phyloP scores from a whole-genome alignment of 768 basidiomycete genomes.

The Multifurca ochricompacta region DNA sequence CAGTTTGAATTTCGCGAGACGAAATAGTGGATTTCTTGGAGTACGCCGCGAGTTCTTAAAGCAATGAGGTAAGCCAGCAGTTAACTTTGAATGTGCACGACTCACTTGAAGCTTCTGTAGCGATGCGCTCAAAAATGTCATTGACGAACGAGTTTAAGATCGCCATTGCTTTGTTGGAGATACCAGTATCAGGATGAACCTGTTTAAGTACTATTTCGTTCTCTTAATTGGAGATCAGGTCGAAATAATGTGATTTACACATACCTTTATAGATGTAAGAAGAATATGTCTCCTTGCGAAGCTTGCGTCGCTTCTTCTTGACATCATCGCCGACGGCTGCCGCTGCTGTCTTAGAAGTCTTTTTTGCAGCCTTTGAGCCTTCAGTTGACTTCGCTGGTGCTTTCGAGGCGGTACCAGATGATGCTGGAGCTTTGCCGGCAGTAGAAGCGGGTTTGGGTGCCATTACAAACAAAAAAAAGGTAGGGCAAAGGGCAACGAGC shows the following conservation, averaged over 20 bases:
- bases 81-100: background rate
- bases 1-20: conserved; percentile 95
- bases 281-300: conserved; percentile 86
- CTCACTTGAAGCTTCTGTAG: conserved; percentile 81
- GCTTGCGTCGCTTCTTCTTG: conserved; percentile 86
- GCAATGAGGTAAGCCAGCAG: background rate
- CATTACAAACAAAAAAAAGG: conserved; percentile 33
- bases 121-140: conserved; percentile 90
- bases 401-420: conserved; percentile 53
- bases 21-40: conserved; percentile 99
- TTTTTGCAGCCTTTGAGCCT: conserved; percentile 48
- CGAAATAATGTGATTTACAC: conserved; percentile 19
- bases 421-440: conserved; percentile 75
- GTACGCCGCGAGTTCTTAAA: conserved; percentile 86
- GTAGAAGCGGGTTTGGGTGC: conserved; percentile 74
- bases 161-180: conserved; percentile 95
- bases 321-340: conserved; percentile 53
- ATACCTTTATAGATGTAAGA: conserved; percentile 92
- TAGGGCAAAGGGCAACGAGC: conserved; percentile 4
- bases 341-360: conserved; percentile 42
- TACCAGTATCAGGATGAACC: conserved; percentile 97
- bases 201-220: conserved; percentile 73
- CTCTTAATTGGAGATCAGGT: conserved; percentile 7
- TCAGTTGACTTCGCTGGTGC: conserved; percentile 46
- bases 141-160: conserved; percentile 91